Base-by-base conservation (phyloP, 768 basidiomycete genomes). In the Boletales sp. region DNA sequence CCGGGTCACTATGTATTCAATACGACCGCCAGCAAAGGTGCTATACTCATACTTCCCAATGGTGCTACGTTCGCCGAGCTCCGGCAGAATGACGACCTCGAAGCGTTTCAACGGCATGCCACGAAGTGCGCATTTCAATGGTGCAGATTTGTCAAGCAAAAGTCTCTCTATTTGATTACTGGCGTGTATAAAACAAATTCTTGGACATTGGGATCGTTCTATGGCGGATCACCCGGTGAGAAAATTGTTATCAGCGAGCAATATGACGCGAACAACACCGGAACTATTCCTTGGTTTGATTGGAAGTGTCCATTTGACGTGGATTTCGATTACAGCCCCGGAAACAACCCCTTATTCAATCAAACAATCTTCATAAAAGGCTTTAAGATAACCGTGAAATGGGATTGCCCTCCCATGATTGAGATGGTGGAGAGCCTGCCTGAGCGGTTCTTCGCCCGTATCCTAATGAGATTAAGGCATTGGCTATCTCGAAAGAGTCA, bases 341-440 rank as follows among this genome's bases (percentile, higher is more conserved):
- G 24, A 27, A 34, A 34, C 12, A 34, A 34, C 34, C 32, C 3
- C 32, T 13, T 34, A 14, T 34, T 7, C 34, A 34, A 34, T 12
- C 34, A 34, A 14, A 34, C 34, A 5, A 34, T 34, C 32, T 34
- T 34, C n/a, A 40, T 56, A 24, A 40, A 40, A 21, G 53, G 53
- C 4, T 55, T 57, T 38, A 44, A 36, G 43, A 45, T 55, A 11
- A 38, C 42, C n/a, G 38, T 48, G 10, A 54, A 42, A n/a, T 27
- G 29, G 38, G 8, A 27, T 29, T 15, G 15, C 18, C 14, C 34
- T 4, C 6, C 37, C 8, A 32, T 52, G 34, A n/a, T 52, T 19
- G 45, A 47, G 21, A 14, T 3, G 37, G 27, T 38, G n/a, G 9
- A n/a, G 12, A n/a, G 15, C 17, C 6, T 12, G 24, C 24, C 24